Conservation (phyloP, 1,139 yeast genomes). For the Saccharomyces hybrid region DNA sequence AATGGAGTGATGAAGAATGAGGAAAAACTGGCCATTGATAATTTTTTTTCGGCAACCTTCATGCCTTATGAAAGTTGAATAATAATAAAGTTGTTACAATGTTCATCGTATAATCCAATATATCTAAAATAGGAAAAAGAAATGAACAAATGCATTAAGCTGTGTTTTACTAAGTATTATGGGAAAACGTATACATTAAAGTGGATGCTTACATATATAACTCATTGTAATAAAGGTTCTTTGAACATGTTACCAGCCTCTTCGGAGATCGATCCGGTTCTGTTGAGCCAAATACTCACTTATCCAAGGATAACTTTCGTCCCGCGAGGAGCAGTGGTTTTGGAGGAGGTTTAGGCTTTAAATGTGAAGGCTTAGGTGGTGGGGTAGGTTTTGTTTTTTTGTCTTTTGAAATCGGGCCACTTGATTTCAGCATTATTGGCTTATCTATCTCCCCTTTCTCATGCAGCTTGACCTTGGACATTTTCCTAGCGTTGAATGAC, state of each 20-base stretch:
- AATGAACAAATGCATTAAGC: background rate
- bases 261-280: background rate
- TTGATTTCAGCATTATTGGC: background rate
- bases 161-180: background rate
- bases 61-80: background rate
- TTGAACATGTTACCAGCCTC: background rate
- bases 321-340: constrained; percentile 25
- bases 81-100: background rate
- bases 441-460: background rate
- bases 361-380: constrained; percentile 22
- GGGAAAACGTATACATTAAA: background rate
- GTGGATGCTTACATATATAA: background rate
- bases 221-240: background rate
- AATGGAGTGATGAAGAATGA: constrained; percentile 33
- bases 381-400: constrained; percentile 10
- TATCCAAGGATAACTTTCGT: constrained; percentile 6
- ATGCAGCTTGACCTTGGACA: background rate
- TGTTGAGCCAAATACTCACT: background rate
- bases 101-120: background rate
- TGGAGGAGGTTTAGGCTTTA: constrained; percentile 22
- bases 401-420: background rate
- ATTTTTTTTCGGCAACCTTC: background rate
- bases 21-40: background rate
- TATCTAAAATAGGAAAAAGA: background rate
- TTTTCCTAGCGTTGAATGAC: background rate